These are phyloP conservation scores for Calonectria fujianensis DNA, from an alignment of 2,329 filamentous ascomycete species.

Conservation along the genomic window DNA sequence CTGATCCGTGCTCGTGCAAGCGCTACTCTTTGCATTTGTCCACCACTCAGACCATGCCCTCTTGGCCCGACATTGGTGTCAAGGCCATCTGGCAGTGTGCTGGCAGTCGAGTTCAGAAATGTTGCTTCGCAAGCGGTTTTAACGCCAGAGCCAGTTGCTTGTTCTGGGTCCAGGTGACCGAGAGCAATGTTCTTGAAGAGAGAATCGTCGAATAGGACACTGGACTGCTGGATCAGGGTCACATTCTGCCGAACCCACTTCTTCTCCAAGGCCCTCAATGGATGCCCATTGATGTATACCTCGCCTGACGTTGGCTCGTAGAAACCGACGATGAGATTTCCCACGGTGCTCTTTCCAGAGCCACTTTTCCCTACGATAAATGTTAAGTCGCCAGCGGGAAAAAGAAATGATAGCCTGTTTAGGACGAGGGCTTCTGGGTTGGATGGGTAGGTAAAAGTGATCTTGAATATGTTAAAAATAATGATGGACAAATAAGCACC, in stretches of 20 bases:
- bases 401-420: constrained; percentile 77
- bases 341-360: constrained; percentile 93
- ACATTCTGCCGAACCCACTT: constrained; percentile 86
- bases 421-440: constrained; percentile 78
- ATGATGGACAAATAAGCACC: background rate
- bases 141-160: constrained; percentile 73
- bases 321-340: constrained; percentile 85
- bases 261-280: constrained; percentile 77
- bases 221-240: constrained; percentile 88
- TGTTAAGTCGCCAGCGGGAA: constrained; percentile 82
- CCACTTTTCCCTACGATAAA: constrained; percentile 92
- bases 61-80: constrained; percentile 82
- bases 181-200: constrained; percentile 87
- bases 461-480: constrained; percentile 65
- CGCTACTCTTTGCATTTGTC: constrained; percentile 88
- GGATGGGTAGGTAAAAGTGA: constrained; percentile 89
- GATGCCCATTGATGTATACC: constrained; percentile 80
- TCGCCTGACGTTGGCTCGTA: constrained; percentile 80
- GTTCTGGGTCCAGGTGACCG: constrained; percentile 72
- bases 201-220: constrained; percentile 87
- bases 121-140: constrained; percentile 78
- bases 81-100: constrained; percentile 80
- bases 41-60: constrained; percentile 86
- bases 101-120: constrained; percentile 80
- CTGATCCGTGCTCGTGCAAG: constrained; percentile 86